Percentiles rank a stretch among this genome's conserved stretches.
phyloP scores from a whole-genome alignment of 805 yeast genomes.

The Teunomyces kruisii region DNA sequence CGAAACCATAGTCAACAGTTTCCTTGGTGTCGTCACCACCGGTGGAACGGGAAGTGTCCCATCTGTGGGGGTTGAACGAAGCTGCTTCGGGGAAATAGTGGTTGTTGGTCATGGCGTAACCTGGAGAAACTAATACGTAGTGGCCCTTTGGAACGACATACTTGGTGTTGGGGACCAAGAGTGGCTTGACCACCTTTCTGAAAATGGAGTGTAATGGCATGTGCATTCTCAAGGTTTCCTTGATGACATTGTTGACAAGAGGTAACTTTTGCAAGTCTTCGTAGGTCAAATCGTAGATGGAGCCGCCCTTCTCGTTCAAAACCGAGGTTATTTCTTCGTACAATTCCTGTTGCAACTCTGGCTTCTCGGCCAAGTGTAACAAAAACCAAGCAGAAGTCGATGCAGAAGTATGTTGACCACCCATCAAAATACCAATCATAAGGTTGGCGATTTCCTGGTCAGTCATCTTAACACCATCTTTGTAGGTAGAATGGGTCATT shows the following conservation, averaged over 20 bases:
- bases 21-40: constrained; percentile 20
- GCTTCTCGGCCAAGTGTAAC: constrained; percentile 85
- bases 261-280: constrained; percentile 84
- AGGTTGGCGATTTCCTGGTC: constrained; percentile 93
- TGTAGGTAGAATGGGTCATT: constrained; percentile 79
- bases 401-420: constrained; percentile 98
- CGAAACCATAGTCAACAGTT: constrained; percentile 91
- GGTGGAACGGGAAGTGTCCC: constrained; percentile 48
- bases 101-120: constrained; percentile 78
- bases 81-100: constrained; percentile 76
- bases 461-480: constrained; percentile 92
- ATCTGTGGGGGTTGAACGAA: constrained; percentile 81
- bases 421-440: constrained; percentile 95
- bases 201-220: constrained; percentile 95
- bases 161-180: constrained; percentile 75
- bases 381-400: constrained; percentile 95
- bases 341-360: constrained; percentile 80
- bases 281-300: constrained; percentile 60
- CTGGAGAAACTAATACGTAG: constrained; percentile 90
- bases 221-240: constrained; percentile 93
- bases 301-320: constrained; percentile 42
- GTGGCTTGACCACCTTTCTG: constrained; percentile 79
- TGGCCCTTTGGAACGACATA: constrained; percentile 88
- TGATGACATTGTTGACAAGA: constrained; percentile 75
- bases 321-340: constrained; percentile 71